Evolutionary conservation across 2,329 filamentous ascomycete genomes (phyloP).

Genomic region (Hypoxylon sp.): DNA sequence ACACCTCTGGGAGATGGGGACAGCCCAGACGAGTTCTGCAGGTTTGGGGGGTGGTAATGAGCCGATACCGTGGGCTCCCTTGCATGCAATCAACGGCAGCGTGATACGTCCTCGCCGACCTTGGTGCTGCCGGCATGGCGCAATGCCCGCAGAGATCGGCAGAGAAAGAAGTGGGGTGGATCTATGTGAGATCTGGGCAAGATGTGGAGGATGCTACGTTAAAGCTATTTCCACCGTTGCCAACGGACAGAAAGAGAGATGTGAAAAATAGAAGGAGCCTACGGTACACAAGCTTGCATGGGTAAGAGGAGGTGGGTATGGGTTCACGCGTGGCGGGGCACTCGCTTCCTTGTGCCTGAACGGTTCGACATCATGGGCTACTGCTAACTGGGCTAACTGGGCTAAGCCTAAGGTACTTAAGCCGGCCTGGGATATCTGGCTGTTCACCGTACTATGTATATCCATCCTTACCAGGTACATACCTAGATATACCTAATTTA

Average conservation of each 20-base stretch:
- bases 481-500: too few species aligned
- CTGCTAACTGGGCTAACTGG: too few species aligned
- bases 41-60: conserved; percentile 33
- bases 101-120: conserved; percentile 25
- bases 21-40: conserved; percentile 24
- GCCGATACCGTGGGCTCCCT: conserved; percentile 39
- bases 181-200: background rate
- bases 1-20: conserved; percentile 25
- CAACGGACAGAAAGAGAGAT: background rate
- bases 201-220: conserved; percentile 15
- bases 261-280: background rate
- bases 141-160: conserved; percentile 29
- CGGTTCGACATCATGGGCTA: background rate
- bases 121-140: conserved; percentile 38
- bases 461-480: too few species aligned
- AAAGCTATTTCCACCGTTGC: conserved; percentile 5
- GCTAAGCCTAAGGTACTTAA: too few species aligned
- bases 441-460: too few species aligned
- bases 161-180: conserved; percentile 21
- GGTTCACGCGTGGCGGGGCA: background rate
- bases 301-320: background rate
- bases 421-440: too few species aligned
- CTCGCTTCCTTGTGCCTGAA: background rate
- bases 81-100: conserved; percentile 39
- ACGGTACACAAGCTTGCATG: background rate